Evolutionary conservation across 2,329 filamentous ascomycete species (phyloP), one percentile per base, ranked within the genome.

Genomic region (Fusarium vanettenii): DNA sequence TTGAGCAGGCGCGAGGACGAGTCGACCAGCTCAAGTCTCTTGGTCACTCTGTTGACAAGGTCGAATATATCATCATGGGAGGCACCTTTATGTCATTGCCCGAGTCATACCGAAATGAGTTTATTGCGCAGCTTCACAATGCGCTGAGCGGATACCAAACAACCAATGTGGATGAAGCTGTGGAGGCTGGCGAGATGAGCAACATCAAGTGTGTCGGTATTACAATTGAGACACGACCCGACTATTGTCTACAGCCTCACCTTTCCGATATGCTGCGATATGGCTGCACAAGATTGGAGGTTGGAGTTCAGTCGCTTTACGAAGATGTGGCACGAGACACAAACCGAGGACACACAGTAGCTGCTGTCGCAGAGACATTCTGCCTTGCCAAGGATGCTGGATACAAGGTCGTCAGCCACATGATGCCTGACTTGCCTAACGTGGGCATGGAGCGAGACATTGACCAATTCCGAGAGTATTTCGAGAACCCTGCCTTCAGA

Each of bases 31-130:
- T 99, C 81, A 97, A 97, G 83, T 94, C 94, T 2, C 89, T 99
- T 0, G 97, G 97, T 1, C 97, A 99, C 84, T 98, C 95, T 55
- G 97, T 99, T 57, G 97, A 99, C 86, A 99, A 99, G 84, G 97
- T 99, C 27, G 97, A 99, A 86, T 99, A 98, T 84, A 99, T 99
- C 81, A 98, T 99, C 82, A 99, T 99, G 97, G 97, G 97, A 70
- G 97, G 97, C 76, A 99, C 97, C 0, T 99, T 99, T 85, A 99
- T 99, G 97, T 98, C 96, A 4, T 85, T 99, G 29, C 89, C 96
- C 10, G 92, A 95, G 79, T 92, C 93, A 27, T 99, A 99, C 83
- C 89, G 97, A 31, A 94, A 99, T 71, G 92, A 94, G 66, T 99
- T 99, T 80, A 98, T 99, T 69, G 93, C 95, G 1, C 96, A 98